phyloP scores from a whole-genome alignment of 2,329 filamentous ascomycete genomes.

The Ceratocystis lukuohia region DNA sequence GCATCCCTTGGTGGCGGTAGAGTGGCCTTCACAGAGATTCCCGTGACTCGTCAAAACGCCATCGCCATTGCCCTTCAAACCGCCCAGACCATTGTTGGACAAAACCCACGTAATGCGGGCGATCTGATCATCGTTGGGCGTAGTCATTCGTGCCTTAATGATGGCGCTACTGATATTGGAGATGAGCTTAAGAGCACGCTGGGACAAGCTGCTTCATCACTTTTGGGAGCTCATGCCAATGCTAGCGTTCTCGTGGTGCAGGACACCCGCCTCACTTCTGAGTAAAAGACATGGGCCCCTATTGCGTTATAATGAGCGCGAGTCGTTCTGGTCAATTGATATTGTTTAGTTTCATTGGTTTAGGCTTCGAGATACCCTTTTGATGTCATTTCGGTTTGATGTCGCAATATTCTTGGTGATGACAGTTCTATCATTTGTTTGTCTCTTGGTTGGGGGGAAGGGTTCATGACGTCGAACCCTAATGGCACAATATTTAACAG shows the following conservation, averaged over 20 bases:
- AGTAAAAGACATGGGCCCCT: neutral
- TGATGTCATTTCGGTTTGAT: neutral
- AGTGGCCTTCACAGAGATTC: conserved; percentile 12
- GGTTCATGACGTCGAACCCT: neutral
- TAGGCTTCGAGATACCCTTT: conserved; percentile 3
- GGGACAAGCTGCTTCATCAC: conserved; percentile 8
- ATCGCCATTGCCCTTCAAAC: conserved; percentile 5
- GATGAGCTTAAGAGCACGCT: conserved; percentile 18
- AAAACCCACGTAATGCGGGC: conserved; percentile 17
- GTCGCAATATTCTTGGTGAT: neutral
- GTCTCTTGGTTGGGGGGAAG: neutral
- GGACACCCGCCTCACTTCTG: neutral
- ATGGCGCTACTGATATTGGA: conserved; percentile 10
- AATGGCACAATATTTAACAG: neutral
- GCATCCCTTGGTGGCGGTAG: conserved; percentile 1
- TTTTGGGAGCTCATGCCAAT: conserved; percentile 9
- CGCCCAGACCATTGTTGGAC: neutral
- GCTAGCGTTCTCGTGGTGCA: conserved; percentile 16
- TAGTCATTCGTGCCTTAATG: conserved; percentile 9
- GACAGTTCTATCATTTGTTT: neutral
- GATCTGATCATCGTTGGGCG: conserved; percentile 16
- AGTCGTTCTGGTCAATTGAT: neutral
- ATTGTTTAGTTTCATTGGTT: neutral
- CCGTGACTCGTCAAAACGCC: conserved; percentile 13
- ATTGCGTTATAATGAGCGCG: neutral